Evolutionary conservation across 2,329 filamentous ascomycete genomes (phyloP).

Genomic region (Verticillium albo-atrum): DNA sequence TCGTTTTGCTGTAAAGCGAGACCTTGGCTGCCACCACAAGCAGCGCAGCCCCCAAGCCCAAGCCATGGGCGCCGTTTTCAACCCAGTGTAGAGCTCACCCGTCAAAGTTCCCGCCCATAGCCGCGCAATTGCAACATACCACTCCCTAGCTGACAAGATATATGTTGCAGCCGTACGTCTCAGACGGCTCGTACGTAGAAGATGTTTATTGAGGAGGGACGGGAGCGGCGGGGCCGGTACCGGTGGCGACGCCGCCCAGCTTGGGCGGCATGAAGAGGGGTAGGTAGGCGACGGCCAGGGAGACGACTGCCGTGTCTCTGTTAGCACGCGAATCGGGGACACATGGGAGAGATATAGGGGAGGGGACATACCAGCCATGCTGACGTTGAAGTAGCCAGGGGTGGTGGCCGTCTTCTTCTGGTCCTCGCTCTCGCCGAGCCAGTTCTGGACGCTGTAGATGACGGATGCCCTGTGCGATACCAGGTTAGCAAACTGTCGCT

Average conservation of each 20-base stretch:
- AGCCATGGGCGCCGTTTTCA: background rate
- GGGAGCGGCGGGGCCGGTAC: conserved; percentile 26
- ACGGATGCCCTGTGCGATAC: conserved; percentile 59
- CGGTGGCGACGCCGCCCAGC: conserved; percentile 20
- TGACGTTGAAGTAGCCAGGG: conserved; percentile 66
- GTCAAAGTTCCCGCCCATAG: background rate
- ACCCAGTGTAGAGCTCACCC: background rate
- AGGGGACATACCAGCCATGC: conserved; percentile 66
- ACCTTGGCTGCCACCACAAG: background rate
- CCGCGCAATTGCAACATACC: too few relatives aligned
- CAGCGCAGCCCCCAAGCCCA: background rate
- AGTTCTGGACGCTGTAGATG: conserved; percentile 69
- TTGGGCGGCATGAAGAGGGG: conserved; percentile 44
- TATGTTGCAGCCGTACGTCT: background rate
- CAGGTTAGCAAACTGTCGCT: background rate
- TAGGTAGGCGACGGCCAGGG: conserved; percentile 49
- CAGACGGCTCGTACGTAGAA: background rate
- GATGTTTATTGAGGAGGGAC: conserved; percentile 15
- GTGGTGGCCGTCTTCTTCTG: conserved; percentile 60
- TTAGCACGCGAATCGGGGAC: background rate
- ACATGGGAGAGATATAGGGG: background rate
- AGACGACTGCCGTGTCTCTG: conserved; percentile 44
- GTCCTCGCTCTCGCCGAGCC: conserved; percentile 71
- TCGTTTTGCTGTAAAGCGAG: background rate
- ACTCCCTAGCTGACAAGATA: background rate